Evolutionary conservation across 2,329 filamentous ascomycete genomes (phyloP), one percentile per base, ranked within the genome.

Genomic region (Tolypocladium cylindrosporum): DNA sequence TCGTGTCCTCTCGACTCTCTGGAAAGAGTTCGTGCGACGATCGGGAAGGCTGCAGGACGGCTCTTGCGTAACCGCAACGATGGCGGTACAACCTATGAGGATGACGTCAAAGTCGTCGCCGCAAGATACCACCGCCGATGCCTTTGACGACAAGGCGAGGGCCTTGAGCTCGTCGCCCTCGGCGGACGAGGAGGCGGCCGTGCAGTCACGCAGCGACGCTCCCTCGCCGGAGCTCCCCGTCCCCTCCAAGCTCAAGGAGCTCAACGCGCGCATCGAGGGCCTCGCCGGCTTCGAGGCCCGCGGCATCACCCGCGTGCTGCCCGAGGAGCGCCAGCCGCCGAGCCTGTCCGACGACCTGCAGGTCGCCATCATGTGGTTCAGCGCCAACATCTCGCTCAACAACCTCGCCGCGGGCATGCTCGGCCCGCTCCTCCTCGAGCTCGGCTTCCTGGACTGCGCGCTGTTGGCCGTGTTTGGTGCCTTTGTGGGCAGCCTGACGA

Each of bases 391-490:
- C 50, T 75, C 75, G 0, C 65, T 72, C 57, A 77, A 77, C 63
- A 77, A 77, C 59, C 64, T 77, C 14, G 88, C 89, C 54, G 86
- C 91, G 58, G 90, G 88, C 52, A 82, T 88, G 21, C 80, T 89
- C 7, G 86, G 82, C 1, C 79, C 84, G n/a, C 80, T 84, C 10
- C 72, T 89, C 31, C 92, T 90, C 72, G 72, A 72, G 10, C 79
- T 93, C 10, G 88, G 88, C 11, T 91, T 90, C 63, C 76, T 87
- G 54, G 90, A 93, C 66, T 84, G 86, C 9, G 83, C 88, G 40
- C 74, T 93, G 52, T 81, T 85, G 39, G 86, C 89, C 59, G 70
- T 93, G 56, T 89, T 91, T 73, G 82, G 92, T 75, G 92, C 91
- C 65, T 68, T 90, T 5, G 75, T 93, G 11, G 88, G 86, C n/a